Evolutionary conservation across 306 rosid genomes (phyloP).

Genomic region (Cucurbita ficifolia): DNA sequence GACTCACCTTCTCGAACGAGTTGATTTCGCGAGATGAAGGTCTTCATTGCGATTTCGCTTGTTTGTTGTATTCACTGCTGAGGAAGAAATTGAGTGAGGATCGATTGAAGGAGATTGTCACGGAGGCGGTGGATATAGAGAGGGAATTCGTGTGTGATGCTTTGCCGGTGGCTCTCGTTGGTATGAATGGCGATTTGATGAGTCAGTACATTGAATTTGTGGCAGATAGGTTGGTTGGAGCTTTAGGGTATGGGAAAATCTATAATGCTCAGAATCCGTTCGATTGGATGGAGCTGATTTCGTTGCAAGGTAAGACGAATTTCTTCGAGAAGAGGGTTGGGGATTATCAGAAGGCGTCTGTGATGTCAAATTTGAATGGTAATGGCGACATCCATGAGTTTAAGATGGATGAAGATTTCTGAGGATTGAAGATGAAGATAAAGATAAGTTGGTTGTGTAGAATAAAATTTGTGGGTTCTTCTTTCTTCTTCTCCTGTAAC

Average conservation of each 20-base stretch:
- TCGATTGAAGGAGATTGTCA: conserved; percentile 40
- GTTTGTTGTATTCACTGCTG: conserved; percentile 39
- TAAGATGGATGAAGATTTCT: conserved; percentile 59
- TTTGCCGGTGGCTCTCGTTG: conserved; percentile 63
- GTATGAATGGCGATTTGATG: conserved; percentile 73
- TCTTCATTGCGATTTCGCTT: conserved; percentile 69
- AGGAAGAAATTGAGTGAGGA: conserved; percentile 36
- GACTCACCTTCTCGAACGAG: conserved; percentile 70
- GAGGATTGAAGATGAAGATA: neutral
- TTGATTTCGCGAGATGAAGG: conserved; percentile 81
- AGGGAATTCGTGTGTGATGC: conserved; percentile 77
- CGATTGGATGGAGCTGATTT: conserved; percentile 96
- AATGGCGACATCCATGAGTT: conserved; percentile 40
- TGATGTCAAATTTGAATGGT: conserved; percentile 51
- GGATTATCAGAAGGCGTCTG: conserved; percentile 70
- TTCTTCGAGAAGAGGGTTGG: conserved; percentile 86
- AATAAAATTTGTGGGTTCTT: neutral
- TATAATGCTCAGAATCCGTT: conserved; percentile 60
- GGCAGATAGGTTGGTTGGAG: conserved; percentile 54
- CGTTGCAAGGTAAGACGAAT: conserved; percentile 77
- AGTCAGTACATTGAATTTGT: conserved; percentile 68
- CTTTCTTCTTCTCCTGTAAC: neutral
- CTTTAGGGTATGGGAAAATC: conserved; percentile 44
- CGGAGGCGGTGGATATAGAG: conserved; percentile 59
- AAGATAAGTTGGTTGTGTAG: neutral